These are phyloP conservation scores for Beauveria asiatica DNA, from an alignment of 2,329 filamentous ascomycete species.

Conservation along the genomic window DNA sequence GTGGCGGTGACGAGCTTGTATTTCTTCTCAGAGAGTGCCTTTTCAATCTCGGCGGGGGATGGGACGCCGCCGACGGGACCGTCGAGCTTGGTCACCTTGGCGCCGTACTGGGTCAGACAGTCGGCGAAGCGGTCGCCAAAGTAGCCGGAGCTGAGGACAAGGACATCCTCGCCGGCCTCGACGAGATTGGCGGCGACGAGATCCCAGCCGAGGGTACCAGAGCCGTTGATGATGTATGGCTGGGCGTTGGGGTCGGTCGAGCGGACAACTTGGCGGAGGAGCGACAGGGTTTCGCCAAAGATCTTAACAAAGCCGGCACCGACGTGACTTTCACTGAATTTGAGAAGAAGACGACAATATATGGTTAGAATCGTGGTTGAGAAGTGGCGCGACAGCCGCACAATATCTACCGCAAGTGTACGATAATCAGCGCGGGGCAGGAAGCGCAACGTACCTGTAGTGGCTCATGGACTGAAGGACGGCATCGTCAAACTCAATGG, in stretches of 20 bases:
- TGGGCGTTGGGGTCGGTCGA: slow-evolving; percentile 74
- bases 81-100: slow-evolving; percentile 80
- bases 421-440: not conserved
- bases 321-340: slow-evolving; percentile 79
- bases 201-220: slow-evolving; percentile 94
- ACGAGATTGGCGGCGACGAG: slow-evolving; percentile 88
- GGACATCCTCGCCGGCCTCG: slow-evolving; percentile 79
- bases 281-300: slow-evolving; percentile 82
- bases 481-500: slow-evolving; percentile 97
- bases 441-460: slow-evolving; percentile 58
- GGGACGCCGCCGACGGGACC: slow-evolving; percentile 82
- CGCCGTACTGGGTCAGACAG: slow-evolving; percentile 86
- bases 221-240: slow-evolving; percentile 88
- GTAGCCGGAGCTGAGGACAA: slow-evolving; percentile 94
- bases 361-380: not conserved
- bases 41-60: slow-evolving; percentile 78
- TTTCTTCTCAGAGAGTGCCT: slow-evolving; percentile 78
- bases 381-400: not conserved
- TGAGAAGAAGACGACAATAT: not conserved
- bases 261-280: slow-evolving; percentile 91
- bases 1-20: slow-evolving; percentile 95
- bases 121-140: slow-evolving; percentile 93
- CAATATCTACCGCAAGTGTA: not conserved
- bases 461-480: slow-evolving; percentile 93
- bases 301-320: slow-evolving; percentile 78